phyloP scores from a whole-genome alignment of 768 basidiomycete species.

The Trametes punicea region DNA sequence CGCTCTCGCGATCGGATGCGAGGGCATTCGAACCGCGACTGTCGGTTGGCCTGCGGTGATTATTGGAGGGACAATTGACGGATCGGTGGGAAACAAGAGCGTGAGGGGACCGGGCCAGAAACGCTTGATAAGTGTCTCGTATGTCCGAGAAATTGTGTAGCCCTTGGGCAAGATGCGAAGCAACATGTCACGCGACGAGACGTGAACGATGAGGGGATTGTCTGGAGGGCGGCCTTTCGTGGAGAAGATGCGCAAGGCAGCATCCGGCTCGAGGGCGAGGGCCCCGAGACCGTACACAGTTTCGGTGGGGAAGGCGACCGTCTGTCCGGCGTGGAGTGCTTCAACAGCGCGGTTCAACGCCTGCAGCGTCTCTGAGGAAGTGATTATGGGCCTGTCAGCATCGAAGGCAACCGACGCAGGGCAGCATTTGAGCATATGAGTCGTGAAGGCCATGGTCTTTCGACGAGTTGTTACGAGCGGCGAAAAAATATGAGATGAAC shows the following conservation, averaged over 20 bases:
- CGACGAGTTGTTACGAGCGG: not conserved
- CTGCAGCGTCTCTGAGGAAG: conserved; percentile 46
- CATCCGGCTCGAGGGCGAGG: conserved; percentile 60
- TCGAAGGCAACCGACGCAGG: conserved; percentile 58
- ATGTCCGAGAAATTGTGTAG: conserved; percentile 61
- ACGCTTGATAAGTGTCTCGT: conserved; percentile 67
- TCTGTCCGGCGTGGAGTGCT: conserved; percentile 48
- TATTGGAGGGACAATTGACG: conserved; percentile 58
- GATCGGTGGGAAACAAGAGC: conserved; percentile 79
- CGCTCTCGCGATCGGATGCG: conserved; percentile 88
- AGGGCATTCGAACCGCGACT: conserved; percentile 91
- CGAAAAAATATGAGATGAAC: not conserved
- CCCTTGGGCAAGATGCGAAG: conserved; percentile 59
- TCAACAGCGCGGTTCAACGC: conserved; percentile 56
- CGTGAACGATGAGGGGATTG: conserved; percentile 96
- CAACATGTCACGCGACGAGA: conserved; percentile 85
- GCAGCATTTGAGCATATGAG: conserved; percentile 58
- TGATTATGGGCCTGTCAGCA: conserved; percentile 45
- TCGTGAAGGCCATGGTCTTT: conserved; percentile 26
- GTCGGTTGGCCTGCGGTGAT: conserved; percentile 79
- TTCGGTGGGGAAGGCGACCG: conserved; percentile 93
- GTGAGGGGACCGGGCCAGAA: conserved; percentile 98
- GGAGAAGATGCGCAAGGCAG: conserved; percentile 72
- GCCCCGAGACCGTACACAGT: conserved; percentile 99
- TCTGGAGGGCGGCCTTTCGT: conserved; percentile 92